Percentiles rank a stretch among this genome's conserved stretches.
Evolutionary conservation across 805 yeast species (phyloP).

Genomic region (Pichia thaimueangensis): DNA sequence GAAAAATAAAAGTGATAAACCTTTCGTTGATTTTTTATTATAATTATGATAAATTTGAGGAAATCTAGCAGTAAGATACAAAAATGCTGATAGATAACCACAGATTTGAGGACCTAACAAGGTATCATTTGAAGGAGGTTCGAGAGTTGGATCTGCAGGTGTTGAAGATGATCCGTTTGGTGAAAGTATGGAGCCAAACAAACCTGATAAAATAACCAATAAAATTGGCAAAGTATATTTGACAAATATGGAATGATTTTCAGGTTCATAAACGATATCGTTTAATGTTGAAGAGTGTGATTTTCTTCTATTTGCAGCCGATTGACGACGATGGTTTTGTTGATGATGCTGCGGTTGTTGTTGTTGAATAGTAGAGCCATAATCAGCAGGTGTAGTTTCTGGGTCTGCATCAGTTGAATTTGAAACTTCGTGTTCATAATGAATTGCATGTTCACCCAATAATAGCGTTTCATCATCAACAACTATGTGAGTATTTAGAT

Average conservation of each 20-base stretch:
- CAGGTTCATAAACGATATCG: constrained; percentile 44
- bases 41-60: constrained; percentile 87
- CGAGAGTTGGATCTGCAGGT: constrained; percentile 7
- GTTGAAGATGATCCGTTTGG: constrained; percentile 23
- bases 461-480: constrained; percentile 31
- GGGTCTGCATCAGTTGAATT: background rate
- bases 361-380: background rate
- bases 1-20: constrained; percentile 78
- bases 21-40: constrained; percentile 70
- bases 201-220: constrained; percentile 59
- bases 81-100: constrained; percentile 63
- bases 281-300: constrained; percentile 43
- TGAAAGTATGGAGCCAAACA: constrained; percentile 50
- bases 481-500: background rate
- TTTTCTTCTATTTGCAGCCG: constrained; percentile 11
- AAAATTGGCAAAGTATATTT: constrained; percentile 52
- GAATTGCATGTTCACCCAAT: constrained; percentile 16
- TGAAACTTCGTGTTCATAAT: constrained; percentile 5
- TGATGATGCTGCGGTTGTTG: constrained; percentile 3
- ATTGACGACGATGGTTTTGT: constrained; percentile 6
- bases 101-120: constrained; percentile 46
- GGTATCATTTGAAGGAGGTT: constrained; percentile 5
- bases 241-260: constrained; percentile 39
- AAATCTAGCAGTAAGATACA: constrained; percentile 62
- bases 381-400: background rate